phyloP scores from a whole-genome alignment of 129 eudicot genomes.

The Tagetes patula region DNA sequence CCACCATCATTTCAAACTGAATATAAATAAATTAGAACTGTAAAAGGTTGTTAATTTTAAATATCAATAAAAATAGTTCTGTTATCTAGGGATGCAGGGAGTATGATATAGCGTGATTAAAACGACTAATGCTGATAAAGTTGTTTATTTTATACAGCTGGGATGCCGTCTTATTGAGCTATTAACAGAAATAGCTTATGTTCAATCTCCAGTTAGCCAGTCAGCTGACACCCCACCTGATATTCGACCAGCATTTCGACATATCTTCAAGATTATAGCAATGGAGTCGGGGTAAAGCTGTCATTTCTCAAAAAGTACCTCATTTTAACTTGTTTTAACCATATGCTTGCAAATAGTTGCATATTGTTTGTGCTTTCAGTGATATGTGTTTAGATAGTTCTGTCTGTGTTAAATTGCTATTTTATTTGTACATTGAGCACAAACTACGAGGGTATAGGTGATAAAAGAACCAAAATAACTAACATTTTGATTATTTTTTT shows the following conservation, averaged over 20 bases:
- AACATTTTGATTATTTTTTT: background rate
- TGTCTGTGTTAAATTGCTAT: constrained; percentile 6
- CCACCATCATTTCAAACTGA: background rate
- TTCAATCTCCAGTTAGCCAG: constrained; percentile 72
- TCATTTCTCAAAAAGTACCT: constrained; percentile 4
- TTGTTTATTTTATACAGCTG: constrained; percentile 55
- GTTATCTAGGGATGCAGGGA: constrained; percentile 21
- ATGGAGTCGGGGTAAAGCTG: constrained; percentile 63
- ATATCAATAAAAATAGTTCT: background rate
- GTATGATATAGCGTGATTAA: constrained; percentile 1
- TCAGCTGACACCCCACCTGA: constrained; percentile 88
- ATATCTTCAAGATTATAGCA: constrained; percentile 53
- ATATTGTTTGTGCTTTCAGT: constrained; percentile 12
- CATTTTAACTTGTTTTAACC: background rate
- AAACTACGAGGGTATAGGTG: constrained; percentile 11
- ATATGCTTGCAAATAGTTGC: constrained; percentile 4
- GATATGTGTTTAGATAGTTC: background rate
- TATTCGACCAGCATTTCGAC: constrained; percentile 93
- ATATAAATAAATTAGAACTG: background rate
- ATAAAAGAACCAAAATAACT: constrained; percentile 23
- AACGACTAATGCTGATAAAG: constrained; percentile 18
- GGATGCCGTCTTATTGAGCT: constrained; percentile 91
- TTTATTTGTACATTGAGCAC: constrained; percentile 33
- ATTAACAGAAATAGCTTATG: constrained; percentile 82
- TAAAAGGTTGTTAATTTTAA: background rate